phyloP scores from a whole-genome alignment of 768 basidiomycete genomes.

The Butyriboletus loyo region DNA sequence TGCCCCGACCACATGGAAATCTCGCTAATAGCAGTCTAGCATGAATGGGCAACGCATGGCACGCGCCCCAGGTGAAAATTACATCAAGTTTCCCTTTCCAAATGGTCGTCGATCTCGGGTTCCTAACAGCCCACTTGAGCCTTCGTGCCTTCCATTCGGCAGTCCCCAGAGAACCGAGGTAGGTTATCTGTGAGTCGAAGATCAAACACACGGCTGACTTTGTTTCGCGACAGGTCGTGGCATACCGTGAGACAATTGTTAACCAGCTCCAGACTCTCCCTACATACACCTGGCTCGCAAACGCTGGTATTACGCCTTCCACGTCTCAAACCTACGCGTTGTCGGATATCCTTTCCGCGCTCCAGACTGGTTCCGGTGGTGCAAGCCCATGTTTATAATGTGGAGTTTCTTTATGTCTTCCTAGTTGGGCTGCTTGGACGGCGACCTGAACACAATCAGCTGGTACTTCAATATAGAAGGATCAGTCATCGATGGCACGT shows the following conservation, averaged over 20 bases:
- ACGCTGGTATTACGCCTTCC: conserved; percentile 75
- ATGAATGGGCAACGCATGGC: conserved; percentile 72
- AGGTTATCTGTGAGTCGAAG: background rate
- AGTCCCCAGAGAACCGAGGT: conserved; percentile 62
- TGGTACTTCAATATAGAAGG: conserved; percentile 68
- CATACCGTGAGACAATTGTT: conserved; percentile 60
- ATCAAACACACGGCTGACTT: background rate
- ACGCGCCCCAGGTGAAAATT: conserved; percentile 39
- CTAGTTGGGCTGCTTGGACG: conserved; percentile 46
- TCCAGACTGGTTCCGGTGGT: conserved; percentile 54
- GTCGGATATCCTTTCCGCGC: conserved; percentile 48
- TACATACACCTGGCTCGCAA: conserved; percentile 67
- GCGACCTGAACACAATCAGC: conserved; percentile 42
- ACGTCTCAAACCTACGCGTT: conserved; percentile 55
- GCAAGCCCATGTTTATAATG: conserved; percentile 9
- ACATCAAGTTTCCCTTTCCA: background rate
- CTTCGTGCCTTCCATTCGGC: conserved; percentile 58
- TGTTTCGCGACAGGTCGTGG: conserved; percentile 50
- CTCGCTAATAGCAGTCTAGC: conserved; percentile 35
- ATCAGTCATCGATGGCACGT: conserved; percentile 63
- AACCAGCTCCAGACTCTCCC: conserved; percentile 63
- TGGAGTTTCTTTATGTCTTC: background rate
- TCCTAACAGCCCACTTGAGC: conserved; percentile 50
- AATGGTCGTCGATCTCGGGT: background rate
- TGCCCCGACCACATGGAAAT: background rate